These are phyloP conservation scores for Forsythia viridissima DNA, from an alignment of 257 asterid genomes.

Conservation along the genomic window DNA sequence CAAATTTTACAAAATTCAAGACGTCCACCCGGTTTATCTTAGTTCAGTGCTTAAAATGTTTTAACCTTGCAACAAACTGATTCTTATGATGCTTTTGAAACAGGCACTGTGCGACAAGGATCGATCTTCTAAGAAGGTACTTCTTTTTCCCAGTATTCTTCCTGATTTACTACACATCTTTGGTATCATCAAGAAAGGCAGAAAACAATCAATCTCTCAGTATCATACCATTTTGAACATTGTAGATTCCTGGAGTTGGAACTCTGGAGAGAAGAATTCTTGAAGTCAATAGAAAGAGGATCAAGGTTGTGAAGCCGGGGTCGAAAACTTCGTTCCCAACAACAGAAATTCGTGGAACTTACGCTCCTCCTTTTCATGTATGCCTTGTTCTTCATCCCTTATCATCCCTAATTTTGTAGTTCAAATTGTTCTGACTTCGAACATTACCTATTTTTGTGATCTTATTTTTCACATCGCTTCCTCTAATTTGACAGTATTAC, in stretches of 20 bases:
- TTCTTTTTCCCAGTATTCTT: conserved; percentile 16
- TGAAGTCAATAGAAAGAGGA: conserved; percentile 81
- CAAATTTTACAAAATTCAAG: not conserved
- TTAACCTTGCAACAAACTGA: conserved; percentile 20
- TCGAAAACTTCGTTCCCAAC: conserved; percentile 91
- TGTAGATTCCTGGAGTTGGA: conserved; percentile 81
- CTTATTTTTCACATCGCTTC: not conserved
- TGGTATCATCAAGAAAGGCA: conserved; percentile 12
- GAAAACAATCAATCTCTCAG: conserved; percentile 5
- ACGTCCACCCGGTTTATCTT: not conserved
- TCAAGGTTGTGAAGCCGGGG: conserved; percentile 92
- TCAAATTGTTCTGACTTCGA: not conserved
- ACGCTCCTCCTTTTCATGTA: conserved; percentile 96
- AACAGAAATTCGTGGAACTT: conserved; percentile 89
- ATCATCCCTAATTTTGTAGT: not conserved
- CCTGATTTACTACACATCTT: conserved; percentile 5
- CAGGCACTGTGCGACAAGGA: conserved; percentile 93
- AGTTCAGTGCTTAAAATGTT: not conserved
- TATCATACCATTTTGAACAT: conserved; percentile 8
- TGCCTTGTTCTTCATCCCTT: conserved; percentile 15
- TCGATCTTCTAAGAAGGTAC: conserved; percentile 79
- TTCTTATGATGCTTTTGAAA: conserved; percentile 16
- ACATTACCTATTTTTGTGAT: not conserved
- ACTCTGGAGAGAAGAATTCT: conserved; percentile 83
- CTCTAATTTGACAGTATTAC: not conserved